These are phyloP conservation scores for Volvox reticuliferus DNA, from an alignment of 139 green algal species.

Conservation along the genomic window DNA sequence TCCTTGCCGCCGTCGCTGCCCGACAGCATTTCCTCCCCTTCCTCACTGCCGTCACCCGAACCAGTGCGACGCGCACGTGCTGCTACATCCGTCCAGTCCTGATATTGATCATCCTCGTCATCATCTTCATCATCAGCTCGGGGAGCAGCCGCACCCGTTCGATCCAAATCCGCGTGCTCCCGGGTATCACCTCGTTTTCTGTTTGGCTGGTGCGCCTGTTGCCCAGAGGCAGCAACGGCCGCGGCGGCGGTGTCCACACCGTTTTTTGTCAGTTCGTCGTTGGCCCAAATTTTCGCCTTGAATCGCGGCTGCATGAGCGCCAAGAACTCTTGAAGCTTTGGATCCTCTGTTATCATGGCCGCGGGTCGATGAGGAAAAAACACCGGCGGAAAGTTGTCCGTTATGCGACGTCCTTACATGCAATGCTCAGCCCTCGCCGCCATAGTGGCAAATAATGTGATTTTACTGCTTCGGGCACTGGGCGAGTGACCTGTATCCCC, in stretches of 20 bases:
- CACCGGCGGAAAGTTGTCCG: too few relatives aligned
- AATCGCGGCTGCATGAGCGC: conserved; percentile 87
- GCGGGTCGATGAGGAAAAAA: too few relatives aligned
- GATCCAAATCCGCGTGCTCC: neutral
- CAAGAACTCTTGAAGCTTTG: conserved; percentile 93
- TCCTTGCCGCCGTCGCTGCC: conserved; percentile 32
- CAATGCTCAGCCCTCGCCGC: too few relatives aligned
- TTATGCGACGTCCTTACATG: too few relatives aligned
- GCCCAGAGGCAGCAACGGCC: conserved; percentile 6
- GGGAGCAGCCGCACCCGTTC: neutral
- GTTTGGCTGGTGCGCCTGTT: neutral
- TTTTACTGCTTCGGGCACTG: too few relatives aligned
- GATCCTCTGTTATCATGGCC: conserved; percentile 65
- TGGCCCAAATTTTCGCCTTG: conserved; percentile 87
- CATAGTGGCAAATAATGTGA: too few relatives aligned
- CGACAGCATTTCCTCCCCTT: conserved; percentile 43
- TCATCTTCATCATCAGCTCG: conserved; percentile 4
- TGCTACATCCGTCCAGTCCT: conserved; percentile 44
- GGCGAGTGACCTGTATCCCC: too few relatives aligned
- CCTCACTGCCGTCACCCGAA: conserved; percentile 15
- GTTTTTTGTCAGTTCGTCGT: conserved; percentile 78
- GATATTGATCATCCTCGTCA: conserved; percentile 48
- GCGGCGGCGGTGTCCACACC: neutral
- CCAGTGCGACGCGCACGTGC: neutral
- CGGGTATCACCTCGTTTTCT: neutral